Base-by-base conservation (phyloP, 2,329 filamentous ascomycete genomes). In the Nemania abortiva region DNA sequence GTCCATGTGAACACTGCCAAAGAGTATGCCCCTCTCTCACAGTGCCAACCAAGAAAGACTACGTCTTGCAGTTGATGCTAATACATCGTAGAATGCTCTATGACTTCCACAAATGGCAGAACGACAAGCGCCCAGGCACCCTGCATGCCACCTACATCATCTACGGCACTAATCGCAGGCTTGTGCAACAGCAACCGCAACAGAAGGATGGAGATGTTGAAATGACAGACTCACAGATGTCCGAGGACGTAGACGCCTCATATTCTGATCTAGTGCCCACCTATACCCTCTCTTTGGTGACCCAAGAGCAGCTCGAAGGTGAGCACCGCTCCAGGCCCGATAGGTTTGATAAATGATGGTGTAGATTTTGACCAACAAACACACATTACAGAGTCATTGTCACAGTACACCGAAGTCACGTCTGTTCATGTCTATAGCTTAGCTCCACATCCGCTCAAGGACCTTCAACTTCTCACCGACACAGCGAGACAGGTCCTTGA, bases 131-230 rank as follows among this genome's bases (percentile, higher is more conserved):
- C 69, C 86, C 92, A 0, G 87, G 89, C 24, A 91, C 89, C 29
- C 85, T 98, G n/a, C 89, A 97, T 82, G 96, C 95, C 53, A 98
- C 94, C n/a, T 99, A 98, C 81, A 84, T 98, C 57, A 79, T 99
- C 54, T 92, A 90, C 59, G 96, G 95, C 47, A 87, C 84, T 24
- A 91, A 88, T 75, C 84, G 81, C 62, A 75, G 76, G 6, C 77
- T 78, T 20, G 79, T 81, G 15, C 73, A 80, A 24, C 82, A 80
- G 27, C 82, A 85, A 24, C 82, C 80, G 27, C 82, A 85, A 27
- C 24, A 27, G 24, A 27, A 27, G 42, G 86, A 91, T 74, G 88
- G 84, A n/a, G 91, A 92, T 61, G 88, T 94, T 66, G 89, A 91
- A 53, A 91, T 93, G 82, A 87, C 85, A 57, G 91, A 90, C 80